Evolutionary conservation across 352 stramenopile species (phyloP), one percentile per base, ranked within the genome.

Genomic region (Globisporangium paddicum): DNA sequence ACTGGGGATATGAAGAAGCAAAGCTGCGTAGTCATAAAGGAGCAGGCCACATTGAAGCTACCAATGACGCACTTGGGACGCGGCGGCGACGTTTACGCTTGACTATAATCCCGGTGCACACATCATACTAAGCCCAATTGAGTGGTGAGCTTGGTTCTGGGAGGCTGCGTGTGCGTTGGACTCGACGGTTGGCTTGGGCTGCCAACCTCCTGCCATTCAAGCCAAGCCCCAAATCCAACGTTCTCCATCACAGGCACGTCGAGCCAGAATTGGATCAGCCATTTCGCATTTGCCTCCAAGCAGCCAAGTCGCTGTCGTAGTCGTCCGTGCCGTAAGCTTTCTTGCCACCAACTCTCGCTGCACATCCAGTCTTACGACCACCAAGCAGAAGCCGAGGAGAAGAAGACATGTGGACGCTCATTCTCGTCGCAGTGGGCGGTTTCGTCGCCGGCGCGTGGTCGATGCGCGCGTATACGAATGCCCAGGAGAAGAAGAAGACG

Each of bases 401-500:
- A 32, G 28, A 32, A 32, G 28, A 32, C 28, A 61, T 61, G 55
- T 53, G 44, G 55, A 45, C 37, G 18, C 14, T 48, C 16, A 19
- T 58, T 21, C 28, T 63, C 19, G 40, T 53, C 30, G 34, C 57
- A 16, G 18, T 63, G n/a, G 57, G 38, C 11, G 57, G 57, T 19
- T 63, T 63, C 32, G 25, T 57, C 6, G 21, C 50, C 38, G 57
- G 57, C 23, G 40, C 50, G 19, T 57, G 51, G 35, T 37, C 47
- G 26, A 63, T 63, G 57, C 37, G 38, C 35, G 13, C 44, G 19
- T 58, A 58, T 48, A 53, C 21, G 9, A 19, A 25, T 4, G 37
- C 16, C 13, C 38, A 58, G 25, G 30, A 26, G 21, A 57, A 51
- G 32, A 51, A 50, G 34, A 35, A 58, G 48, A n/a, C 28, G 45